These are phyloP conservation scores for Paramecium biaurelia DNA, from an alignment of 73 alveolate genomes.

Conservation along the genomic window DNA sequence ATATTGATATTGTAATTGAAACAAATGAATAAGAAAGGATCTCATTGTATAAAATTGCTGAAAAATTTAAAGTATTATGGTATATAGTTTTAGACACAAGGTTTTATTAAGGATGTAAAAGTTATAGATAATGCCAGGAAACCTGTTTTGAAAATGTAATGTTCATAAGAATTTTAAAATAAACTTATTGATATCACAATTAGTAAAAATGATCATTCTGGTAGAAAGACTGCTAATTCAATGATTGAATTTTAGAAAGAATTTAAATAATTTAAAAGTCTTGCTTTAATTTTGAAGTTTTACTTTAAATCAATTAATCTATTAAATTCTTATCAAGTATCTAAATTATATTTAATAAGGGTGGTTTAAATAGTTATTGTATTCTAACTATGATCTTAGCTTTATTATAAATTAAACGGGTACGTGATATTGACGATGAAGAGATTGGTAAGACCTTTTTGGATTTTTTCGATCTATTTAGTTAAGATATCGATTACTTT, in stretches of 20 bases:
- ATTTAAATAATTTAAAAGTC: constrained; percentile 23
- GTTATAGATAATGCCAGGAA: constrained; percentile 24
- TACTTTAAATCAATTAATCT: constrained; percentile 29
- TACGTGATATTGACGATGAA: background rate
- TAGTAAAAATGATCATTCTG: background rate
- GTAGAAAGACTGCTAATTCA: background rate
- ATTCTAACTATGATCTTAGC: constrained; percentile 27
- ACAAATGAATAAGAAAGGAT: background rate
- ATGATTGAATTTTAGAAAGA: constrained; percentile 35
- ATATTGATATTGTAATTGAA: constrained; percentile 28
- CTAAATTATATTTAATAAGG: background rate
- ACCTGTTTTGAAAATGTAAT: constrained; percentile 30
- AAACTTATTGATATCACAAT: constrained; percentile 4
- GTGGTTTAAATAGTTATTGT: constrained; percentile 38
- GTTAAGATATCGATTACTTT: constrained; percentile 2
- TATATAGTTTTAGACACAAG: background rate
- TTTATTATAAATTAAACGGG: background rate
- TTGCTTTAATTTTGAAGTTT: background rate
- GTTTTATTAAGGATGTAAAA: background rate
- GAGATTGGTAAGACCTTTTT: background rate
- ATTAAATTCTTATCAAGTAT: constrained; percentile 13
- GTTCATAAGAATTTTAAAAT: background rate
- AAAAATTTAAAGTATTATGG: background rate
- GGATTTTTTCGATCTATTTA: constrained; percentile 8
- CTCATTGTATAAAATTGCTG: background rate